Base-by-base conservation (phyloP, 2,329 filamentous ascomycete genomes). In the Botrytis medusae region DNA sequence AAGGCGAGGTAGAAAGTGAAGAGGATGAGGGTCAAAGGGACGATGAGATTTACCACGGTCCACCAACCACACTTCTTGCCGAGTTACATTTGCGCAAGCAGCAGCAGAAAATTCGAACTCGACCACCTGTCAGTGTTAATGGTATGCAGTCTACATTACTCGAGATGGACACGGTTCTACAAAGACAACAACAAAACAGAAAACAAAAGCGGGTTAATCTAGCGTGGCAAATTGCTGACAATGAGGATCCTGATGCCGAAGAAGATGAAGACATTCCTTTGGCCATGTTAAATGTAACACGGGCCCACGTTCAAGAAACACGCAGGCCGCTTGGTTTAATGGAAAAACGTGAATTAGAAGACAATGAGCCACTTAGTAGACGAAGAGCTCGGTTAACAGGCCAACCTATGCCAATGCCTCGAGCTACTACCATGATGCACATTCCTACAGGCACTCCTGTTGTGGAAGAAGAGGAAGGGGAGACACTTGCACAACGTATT, bases 81-180 rank as follows among this genome's bases (percentile, higher is more conserved):
- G 96, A 99, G 81, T 85, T 99, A 12, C 94, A 98, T 81, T 84
- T 97, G 76, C 92, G 96, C 69, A 98, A 99, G 81, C 91, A 93
- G 74, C 93, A 97, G 78, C 91, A 97, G 79, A 95, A 93, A 82
- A 86, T 91, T 75, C 90, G 96, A 51, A 96, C 91, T 44, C 88
- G 90, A 34, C 92, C 92, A 22, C 87, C 91, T 34, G 86, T 88
- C 46, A 89, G 87, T 62, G 83, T 83, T 3, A 90, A 92, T 72
- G 95, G 94, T n/a, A 91, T 97, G 87, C 93, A 96, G 76, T 93
- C 93, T 22, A 99, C 96, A 0, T 86, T 99, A 6, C 86, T 99
- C 1, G 90, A 99, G 80, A 88, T 98, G 77, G 95, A 99, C 79
- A 92, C 94, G 0, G 93, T 98, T 42, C 93, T 93, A 34, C 93